phyloP scores from a whole-genome alignment of 2,329 filamentous ascomycete genomes.

The Exophiala oligosperma region DNA sequence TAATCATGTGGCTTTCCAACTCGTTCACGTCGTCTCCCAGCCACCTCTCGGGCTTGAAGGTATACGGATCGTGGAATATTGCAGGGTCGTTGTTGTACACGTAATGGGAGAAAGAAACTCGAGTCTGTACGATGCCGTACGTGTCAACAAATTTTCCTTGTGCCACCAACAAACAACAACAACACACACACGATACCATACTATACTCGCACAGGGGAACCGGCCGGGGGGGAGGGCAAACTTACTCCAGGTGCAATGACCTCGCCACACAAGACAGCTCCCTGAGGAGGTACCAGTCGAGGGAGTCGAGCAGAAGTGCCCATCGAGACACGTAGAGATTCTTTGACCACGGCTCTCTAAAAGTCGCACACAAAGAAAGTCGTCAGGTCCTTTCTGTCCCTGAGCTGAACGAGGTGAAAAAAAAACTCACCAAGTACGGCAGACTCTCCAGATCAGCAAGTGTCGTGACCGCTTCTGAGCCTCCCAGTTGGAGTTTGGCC shows the following conservation, averaged over 20 bases:
- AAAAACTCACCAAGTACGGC: slow-evolving; percentile 8
- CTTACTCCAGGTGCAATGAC: slow-evolving; percentile 4
- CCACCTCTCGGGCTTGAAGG: slow-evolving; percentile 45
- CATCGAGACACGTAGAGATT: slow-evolving; percentile 11
- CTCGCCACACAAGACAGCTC: slow-evolving; percentile 9
- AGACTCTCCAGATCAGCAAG: slow-evolving; percentile 10
- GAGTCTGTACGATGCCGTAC: not conserved
- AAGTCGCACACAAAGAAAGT: too few relatives aligned
- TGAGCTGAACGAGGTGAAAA: too few relatives aligned
- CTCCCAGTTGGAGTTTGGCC: not conserved
- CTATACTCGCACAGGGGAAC: too few relatives aligned
- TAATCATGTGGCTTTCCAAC: slow-evolving; percentile 40
- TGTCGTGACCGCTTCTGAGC: not conserved
- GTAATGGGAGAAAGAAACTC: slow-evolving; percentile 12
- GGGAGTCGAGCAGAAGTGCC: slow-evolving; percentile 9
- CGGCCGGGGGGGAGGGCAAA: not conserved
- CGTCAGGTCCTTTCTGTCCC: too few relatives aligned
- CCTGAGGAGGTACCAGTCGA: slow-evolving; percentile 6
- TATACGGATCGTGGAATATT: slow-evolving; percentile 37
- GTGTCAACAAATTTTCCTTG: not conserved
- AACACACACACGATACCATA: too few relatives aligned
- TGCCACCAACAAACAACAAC: too few relatives aligned
- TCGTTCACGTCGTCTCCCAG: slow-evolving; percentile 35
- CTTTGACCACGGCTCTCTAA: slow-evolving; percentile 14
- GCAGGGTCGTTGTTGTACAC: slow-evolving; percentile 22